Evolutionary conservation across 176 grass and related monocot species (phyloP).

Genomic region (Oryza nivara): DNA sequence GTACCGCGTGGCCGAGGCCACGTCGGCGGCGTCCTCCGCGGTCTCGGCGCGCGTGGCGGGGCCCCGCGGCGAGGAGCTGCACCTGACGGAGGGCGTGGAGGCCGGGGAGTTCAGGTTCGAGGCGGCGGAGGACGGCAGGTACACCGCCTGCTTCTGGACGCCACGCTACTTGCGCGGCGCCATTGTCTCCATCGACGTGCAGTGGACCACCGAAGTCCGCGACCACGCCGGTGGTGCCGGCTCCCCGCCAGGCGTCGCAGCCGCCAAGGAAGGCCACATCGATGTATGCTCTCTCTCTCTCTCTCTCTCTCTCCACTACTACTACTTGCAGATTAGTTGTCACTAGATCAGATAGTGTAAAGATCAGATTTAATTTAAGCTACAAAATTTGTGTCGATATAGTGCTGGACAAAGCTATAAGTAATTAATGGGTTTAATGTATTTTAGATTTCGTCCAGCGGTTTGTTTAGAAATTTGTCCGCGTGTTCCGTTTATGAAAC

Average conservation of each 20-base stretch:
- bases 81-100: slow-evolving; percentile 43
- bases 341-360: background rate
- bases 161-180: slow-evolving; percentile 43
- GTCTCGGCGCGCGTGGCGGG: slow-evolving; percentile 51
- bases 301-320: background rate
- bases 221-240: slow-evolving; percentile 20
- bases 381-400: background rate
- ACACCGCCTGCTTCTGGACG: slow-evolving; percentile 59
- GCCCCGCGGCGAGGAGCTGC: slow-evolving; percentile 46
- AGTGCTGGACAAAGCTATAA: background rate
- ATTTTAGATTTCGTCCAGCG: background rate
- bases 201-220: slow-evolving; percentile 48
- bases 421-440: background rate
- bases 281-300: slow-evolving; percentile 30
- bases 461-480: background rate
- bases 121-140: slow-evolving; percentile 22
- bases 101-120: slow-evolving; percentile 53
- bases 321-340: background rate
- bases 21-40: background rate
- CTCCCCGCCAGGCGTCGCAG: background rate
- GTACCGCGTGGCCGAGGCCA: slow-evolving; percentile 48
- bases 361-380: background rate
- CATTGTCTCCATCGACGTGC: slow-evolving; percentile 50
- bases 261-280: slow-evolving; percentile 36
- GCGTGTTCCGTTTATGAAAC: background rate